Evolutionary conservation across 1,284 basidiomycete genomes (phyloP).

Genomic region (Apiotrichum montevideense): DNA sequence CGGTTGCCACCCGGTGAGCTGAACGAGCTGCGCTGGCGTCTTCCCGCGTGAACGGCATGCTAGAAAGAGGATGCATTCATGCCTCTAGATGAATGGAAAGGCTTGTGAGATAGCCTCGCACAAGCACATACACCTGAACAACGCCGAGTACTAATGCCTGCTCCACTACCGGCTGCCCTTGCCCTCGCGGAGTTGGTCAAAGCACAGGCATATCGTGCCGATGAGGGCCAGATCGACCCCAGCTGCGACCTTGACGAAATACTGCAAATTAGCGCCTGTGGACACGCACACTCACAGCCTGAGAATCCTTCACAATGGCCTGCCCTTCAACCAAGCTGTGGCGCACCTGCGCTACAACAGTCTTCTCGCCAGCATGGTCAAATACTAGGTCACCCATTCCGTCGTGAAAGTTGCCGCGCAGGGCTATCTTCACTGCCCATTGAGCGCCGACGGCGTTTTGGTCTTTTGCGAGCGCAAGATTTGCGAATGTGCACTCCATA

Average conservation of each 20-base stretch:
- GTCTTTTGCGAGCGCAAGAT: too few relatives aligned
- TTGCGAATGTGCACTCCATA: too few relatives aligned
- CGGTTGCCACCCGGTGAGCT: too few relatives aligned
- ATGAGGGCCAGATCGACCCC: conserved; percentile 48
- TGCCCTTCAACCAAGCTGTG: conserved; percentile 32
- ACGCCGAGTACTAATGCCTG: too few relatives aligned
- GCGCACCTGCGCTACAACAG: conserved; percentile 36
- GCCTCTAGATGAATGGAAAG: too few relatives aligned
- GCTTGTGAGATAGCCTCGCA: too few relatives aligned
- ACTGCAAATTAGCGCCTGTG: conserved; percentile 22
- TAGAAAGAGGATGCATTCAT: too few relatives aligned
- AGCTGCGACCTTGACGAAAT: conserved; percentile 45
- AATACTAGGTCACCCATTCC: conserved; percentile 32
- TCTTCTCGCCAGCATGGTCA: conserved; percentile 20
- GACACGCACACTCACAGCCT: conserved; percentile 29
- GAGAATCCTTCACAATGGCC: conserved; percentile 33
- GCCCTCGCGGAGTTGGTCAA: conserved; percentile 36
- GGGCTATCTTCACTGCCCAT: neutral
- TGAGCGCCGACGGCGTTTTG: too few relatives aligned
- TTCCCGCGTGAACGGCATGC: too few relatives aligned
- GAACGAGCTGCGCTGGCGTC: too few relatives aligned
- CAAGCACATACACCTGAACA: too few relatives aligned
- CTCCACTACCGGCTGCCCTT: neutral
- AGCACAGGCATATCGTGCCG: conserved; percentile 47
- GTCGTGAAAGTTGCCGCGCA: conserved; percentile 39